phyloP scores from a whole-genome alignment of 371 early-diverging fungal species.

The Mucor irregularis region DNA sequence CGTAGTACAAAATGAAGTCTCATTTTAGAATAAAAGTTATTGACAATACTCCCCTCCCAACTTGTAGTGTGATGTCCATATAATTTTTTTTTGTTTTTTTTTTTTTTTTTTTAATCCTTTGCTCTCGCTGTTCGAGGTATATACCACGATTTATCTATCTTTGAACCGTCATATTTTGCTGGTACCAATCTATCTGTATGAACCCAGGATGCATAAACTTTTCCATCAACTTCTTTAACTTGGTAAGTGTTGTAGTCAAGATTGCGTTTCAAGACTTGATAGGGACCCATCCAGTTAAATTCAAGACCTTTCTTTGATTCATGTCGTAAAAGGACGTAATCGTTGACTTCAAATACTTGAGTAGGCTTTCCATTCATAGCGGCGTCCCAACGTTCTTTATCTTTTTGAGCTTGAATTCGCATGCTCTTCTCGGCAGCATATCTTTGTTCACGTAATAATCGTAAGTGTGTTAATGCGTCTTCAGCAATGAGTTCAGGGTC shows the following conservation, averaged over 20 bases:
- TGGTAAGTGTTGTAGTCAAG: slow-evolving; percentile 1
- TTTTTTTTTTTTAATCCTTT: too few species aligned
- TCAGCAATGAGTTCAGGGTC: slow-evolving; percentile 1
- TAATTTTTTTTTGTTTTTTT: too few species aligned
- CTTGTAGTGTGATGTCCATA: too few species aligned
- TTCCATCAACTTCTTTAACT: neutral
- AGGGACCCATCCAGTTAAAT: slow-evolving; percentile 11
- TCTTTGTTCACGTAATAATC: neutral
- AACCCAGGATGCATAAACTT: slow-evolving; percentile 4
- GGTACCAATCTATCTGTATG: neutral
- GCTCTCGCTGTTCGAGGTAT: slow-evolving; percentile 24
- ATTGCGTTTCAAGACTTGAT: neutral
- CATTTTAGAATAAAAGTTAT: too few species aligned
- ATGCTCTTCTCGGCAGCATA: neutral
- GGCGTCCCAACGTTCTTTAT: slow-evolving; percentile 24
- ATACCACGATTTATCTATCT: slow-evolving; percentile 19
- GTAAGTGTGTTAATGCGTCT: neutral
- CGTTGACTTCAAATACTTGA: neutral
- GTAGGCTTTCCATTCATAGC: neutral
- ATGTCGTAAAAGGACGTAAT: neutral
- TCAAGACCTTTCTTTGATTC: slow-evolving; percentile 6
- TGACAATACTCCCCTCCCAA: too few species aligned
- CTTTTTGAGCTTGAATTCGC: neutral
- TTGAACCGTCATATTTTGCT: neutral
- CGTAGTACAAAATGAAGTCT: too few species aligned